A percentile compares a stretch with the other conserved stretches of the same genome.
Conservation (phyloP, 1,139 yeast species). For the Pneumocystis oryctolagi region DNA sequence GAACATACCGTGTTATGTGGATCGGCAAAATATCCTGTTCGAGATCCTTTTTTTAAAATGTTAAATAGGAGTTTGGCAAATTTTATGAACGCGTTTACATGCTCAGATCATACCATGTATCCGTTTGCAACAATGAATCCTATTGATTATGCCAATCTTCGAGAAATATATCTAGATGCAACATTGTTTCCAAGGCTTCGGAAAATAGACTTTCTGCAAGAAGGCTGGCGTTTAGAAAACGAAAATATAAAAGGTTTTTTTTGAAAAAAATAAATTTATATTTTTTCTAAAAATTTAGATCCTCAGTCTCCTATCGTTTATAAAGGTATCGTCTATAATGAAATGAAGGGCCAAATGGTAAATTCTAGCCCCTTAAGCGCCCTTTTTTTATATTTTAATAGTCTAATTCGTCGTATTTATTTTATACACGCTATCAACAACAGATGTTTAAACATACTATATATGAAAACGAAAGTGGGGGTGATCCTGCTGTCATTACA, state of each 20-base stretch:
- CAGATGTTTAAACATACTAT: slow-evolving; percentile 29
- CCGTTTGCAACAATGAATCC: slow-evolving; percentile 91
- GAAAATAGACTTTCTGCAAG: slow-evolving; percentile 76
- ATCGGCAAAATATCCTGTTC: slow-evolving; percentile 71
- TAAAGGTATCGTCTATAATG: slow-evolving; percentile 95
- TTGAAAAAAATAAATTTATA: background rate
- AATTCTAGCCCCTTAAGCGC: background rate
- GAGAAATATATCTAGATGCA: slow-evolving; percentile 79
- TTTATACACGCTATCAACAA: slow-evolving; percentile 71
- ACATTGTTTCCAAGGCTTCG: slow-evolving; percentile 69
- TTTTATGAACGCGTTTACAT: slow-evolving; percentile 99
- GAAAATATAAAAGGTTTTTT: slow-evolving; percentile 29
- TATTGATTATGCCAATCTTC: slow-evolving; percentile 66
- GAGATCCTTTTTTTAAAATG: slow-evolving; percentile 98
- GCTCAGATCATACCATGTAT: slow-evolving; percentile 74
- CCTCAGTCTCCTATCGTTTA: slow-evolving; percentile 45
- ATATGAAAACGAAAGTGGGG: slow-evolving; percentile 86
- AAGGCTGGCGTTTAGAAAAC: slow-evolving; percentile 94
- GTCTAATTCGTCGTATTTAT: slow-evolving; percentile 73
- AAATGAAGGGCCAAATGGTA: slow-evolving; percentile 87
- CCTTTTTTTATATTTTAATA: background rate
- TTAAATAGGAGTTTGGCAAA: slow-evolving; percentile 72
- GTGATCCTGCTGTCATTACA: slow-evolving; percentile 76
- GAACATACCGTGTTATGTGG: slow-evolving; percentile 92
- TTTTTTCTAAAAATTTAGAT: slow-evolving; percentile 25